These are phyloP conservation scores for Skeletonema costatum DNA, from an alignment of 108 stramenopile genomes.

Conservation along the genomic window DNA sequence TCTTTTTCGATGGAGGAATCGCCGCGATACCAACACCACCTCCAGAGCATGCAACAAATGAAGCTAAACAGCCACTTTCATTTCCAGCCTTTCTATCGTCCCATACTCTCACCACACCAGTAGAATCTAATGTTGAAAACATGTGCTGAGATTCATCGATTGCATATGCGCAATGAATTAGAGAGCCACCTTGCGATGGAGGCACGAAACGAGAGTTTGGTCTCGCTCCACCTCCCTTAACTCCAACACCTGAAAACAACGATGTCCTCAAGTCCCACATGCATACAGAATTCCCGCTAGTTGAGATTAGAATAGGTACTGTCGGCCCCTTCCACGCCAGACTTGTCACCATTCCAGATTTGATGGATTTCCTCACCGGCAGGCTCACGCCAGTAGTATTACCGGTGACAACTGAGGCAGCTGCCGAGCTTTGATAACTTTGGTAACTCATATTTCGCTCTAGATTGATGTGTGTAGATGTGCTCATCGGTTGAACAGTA, in stretches of 20 bases:
- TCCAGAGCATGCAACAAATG: conserved; percentile 54
- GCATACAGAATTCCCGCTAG: conserved; percentile 51
- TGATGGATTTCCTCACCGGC: not conserved
- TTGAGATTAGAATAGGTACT: conserved; percentile 45
- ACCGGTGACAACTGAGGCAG: too few relatives aligned
- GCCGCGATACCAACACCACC: conserved; percentile 69
- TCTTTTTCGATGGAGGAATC: conserved; percentile 14
- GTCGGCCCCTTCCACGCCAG: conserved; percentile 46
- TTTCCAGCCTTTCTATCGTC: conserved; percentile 60
- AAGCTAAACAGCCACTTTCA: conserved; percentile 22
- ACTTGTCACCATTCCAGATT: conserved; percentile 27
- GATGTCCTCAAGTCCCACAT: conserved; percentile 69
- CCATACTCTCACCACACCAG: conserved; percentile 67
- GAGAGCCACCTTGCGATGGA: conserved; percentile 19
- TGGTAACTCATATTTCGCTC: not conserved
- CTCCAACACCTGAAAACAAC: conserved; percentile 22
- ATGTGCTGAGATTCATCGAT: conserved; percentile 52
- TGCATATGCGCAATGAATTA: conserved; percentile 64
- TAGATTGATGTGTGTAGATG: not conserved
- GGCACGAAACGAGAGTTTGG: conserved; percentile 56
- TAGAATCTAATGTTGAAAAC: conserved; percentile 64
- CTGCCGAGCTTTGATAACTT: not conserved
- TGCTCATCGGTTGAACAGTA: not conserved
- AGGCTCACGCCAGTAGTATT: too few relatives aligned
- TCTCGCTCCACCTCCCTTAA: conserved; percentile 29